Base-by-base conservation (phyloP, 352 stramenopile species). In the Phytophthora sp. region DNA sequence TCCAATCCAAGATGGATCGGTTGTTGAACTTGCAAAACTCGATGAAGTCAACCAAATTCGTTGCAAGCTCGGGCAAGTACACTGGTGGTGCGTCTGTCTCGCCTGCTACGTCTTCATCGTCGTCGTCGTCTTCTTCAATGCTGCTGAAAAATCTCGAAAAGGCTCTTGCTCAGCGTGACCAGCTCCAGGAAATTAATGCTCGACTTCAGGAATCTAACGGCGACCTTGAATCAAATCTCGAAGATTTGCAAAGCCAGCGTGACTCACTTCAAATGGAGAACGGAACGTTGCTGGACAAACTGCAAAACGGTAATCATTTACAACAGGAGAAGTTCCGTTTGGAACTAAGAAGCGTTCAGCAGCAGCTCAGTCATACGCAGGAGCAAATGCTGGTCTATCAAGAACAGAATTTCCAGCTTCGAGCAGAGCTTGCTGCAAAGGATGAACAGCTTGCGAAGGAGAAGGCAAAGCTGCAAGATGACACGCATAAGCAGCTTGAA, bases 1-100 rank as follows among this genome's bases (percentile, higher is more conserved):
- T 94, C 1, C 82, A 94, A 18, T 77, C 81, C n/a, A 94, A 94
- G 66, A 80, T 94, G 69, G 86, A 93, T 62, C 81, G 86, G 3
- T 66, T 94, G 0, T 45, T 94, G 33, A 89, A 89, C 50, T 65
- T 73, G 31, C 82, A 91, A 41, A 69, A 62, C 41, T 81, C 74
- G 21, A 63, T 80, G 12, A 90, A 85, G 57, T 67, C 69, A 11
- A 56, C 53, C 18, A 85, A 86, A 53, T 89, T 82, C 63, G 59
- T 57, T 39, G 58, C 67, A 16, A 74, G 69, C 7, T 72, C 73
- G 0, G 59, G 66, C 31, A 76, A 74, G 7, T 74, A 63, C 29
- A 46, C 35, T 21, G 51, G 59, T 16, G 38, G 57, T 2, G 6
- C 64, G 2, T 57, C 50, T 15, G 66, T 71, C 30, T 66, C 65